A percentile compares a stretch with the other conserved stretches of the same genome.
phyloP scores from a whole-genome alignment of 768 basidiomycete species.

The Leccinum subgranulosum region DNA sequence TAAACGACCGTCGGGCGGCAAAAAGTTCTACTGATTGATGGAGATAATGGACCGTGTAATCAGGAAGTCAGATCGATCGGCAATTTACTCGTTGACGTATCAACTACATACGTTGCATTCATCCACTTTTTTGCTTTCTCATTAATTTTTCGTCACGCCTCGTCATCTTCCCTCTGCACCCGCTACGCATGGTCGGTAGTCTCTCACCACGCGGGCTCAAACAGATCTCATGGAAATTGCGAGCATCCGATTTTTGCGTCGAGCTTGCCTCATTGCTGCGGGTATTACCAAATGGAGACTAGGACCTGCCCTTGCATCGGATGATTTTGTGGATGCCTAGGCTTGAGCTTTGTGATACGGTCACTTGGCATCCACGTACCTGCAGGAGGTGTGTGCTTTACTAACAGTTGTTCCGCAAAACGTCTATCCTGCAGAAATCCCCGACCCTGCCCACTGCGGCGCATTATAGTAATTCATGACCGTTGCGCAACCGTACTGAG shows the following conservation, averaged over 20 bases:
- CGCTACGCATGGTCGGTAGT: not conserved
- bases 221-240: not conserved
- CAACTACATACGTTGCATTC: slow-evolving; percentile 1
- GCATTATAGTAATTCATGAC: slow-evolving; percentile 14
- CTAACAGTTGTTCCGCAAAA: not conserved
- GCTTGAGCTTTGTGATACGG: not conserved
- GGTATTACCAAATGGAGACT: not conserved
- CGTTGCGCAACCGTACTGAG: not conserved
- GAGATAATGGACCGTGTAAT: not conserved
- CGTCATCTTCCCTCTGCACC: not conserved
- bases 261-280: not conserved
- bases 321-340: not conserved
- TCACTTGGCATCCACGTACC: not conserved
- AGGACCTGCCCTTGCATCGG: not conserved
- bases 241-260: not conserved
- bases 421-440: not conserved
- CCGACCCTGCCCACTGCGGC: not conserved
- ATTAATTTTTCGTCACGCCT: not conserved
- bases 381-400: not conserved
- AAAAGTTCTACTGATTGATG: slow-evolving; percentile 3
- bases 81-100: not conserved
- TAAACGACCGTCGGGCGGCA: slow-evolving; percentile 8
- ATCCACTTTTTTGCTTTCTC: not conserved
- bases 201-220: not conserved
- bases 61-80: not conserved